Conservation (phyloP, 768 basidiomycete genomes). For the Ramaria sp. region DNA sequence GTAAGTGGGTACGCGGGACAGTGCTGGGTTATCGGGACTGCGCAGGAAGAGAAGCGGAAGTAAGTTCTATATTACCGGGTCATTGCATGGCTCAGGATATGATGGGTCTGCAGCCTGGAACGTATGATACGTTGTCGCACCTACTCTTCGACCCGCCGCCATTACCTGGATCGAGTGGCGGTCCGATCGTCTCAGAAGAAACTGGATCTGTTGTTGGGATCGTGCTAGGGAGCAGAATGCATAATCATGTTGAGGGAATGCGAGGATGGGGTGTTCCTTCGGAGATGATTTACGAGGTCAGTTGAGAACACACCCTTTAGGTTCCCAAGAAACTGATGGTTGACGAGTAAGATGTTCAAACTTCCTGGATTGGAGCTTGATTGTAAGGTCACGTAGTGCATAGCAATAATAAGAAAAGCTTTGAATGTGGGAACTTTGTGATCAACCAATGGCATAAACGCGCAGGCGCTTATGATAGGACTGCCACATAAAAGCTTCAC, state of each 20-base stretch:
- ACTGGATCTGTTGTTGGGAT: conserved; percentile 56
- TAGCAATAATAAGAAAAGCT: not conserved
- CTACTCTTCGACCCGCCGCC: conserved; percentile 44
- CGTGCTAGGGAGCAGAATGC: conserved; percentile 49
- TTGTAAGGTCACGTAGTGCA: not conserved
- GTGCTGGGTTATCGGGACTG: conserved; percentile 51
- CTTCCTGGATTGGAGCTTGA: not conserved
- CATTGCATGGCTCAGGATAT: not conserved
- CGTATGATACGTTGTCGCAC: conserved; percentile 53
- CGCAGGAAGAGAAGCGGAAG: conserved; percentile 45
- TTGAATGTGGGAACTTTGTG: not conserved
- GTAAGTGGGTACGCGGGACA: conserved; percentile 39
- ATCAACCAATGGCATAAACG: conserved; percentile 5
- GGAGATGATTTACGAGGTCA: conserved; percentile 53
- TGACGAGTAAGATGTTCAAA: not conserved
- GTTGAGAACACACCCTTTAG: conserved; percentile 6
- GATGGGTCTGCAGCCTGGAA: conserved; percentile 40
- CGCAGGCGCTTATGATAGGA: not conserved
- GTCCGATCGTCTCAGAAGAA: conserved; percentile 51
- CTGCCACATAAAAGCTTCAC: not conserved
- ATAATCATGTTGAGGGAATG: conserved; percentile 40
- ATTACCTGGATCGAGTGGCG: conserved; percentile 57
- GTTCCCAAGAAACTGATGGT: not conserved
- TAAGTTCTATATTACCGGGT: conserved; percentile 12
- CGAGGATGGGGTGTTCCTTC: conserved; percentile 54